A percentile compares a stretch with the other conserved stretches of the same genome.
phyloP scores from a whole-genome alignment of 2,329 filamentous ascomycete species.

The Passalora sequoiae region DNA sequence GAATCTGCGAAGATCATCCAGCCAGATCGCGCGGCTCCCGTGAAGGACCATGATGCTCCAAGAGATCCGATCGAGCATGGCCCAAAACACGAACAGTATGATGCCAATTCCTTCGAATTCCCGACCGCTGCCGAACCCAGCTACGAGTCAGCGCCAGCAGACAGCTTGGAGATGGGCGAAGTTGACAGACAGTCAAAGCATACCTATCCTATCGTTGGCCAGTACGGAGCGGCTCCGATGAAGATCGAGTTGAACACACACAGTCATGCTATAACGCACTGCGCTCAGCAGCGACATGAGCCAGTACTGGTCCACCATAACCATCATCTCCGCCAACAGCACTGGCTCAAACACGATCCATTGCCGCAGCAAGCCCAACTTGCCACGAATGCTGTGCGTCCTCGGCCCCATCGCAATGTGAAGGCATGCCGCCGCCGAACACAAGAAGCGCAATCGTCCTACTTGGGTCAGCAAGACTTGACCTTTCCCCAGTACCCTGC shows the following conservation, averaged over 20 bases:
- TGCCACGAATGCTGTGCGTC: background rate
- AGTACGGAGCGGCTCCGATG: background rate
- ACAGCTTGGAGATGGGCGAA: background rate
- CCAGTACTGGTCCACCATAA: no score
- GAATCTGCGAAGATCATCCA: background rate
- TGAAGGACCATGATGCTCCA: no score
- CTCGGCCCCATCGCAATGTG: background rate
- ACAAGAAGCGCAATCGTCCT: constrained; percentile 4
- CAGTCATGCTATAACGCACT: background rate
- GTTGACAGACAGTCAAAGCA: background rate
- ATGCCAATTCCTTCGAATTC: background rate
- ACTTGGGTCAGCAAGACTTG: constrained; percentile 15
- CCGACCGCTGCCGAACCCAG: background rate
- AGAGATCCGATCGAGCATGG: no score
- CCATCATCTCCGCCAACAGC: background rate
- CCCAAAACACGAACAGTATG: background rate
- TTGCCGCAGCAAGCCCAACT: background rate
- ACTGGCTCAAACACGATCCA: background rate
- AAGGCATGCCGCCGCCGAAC: background rate
- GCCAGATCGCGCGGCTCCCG: no score
- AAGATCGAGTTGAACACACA: constrained; percentile 3
- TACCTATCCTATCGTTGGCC: constrained; percentile 1
- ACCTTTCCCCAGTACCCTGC: constrained; percentile 12
- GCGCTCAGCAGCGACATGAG: background rate
- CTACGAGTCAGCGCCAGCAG: background rate